Conservation (phyloP, 148 eudicot species). For the Chenopodium formosanum region DNA sequence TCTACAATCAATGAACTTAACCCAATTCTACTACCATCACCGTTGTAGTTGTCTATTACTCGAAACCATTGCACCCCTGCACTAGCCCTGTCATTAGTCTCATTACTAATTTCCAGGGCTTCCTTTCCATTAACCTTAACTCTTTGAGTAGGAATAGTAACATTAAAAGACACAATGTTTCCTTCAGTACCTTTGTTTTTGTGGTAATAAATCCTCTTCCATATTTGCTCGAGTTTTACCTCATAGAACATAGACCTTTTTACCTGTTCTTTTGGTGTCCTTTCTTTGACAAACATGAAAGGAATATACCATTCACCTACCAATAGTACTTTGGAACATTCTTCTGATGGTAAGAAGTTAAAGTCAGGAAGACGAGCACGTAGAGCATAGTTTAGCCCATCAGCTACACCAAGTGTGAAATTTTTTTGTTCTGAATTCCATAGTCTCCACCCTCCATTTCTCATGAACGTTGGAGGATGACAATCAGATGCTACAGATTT, state of each 20-base stretch:
- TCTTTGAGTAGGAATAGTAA: constrained; percentile 27
- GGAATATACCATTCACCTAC: constrained; percentile 65
- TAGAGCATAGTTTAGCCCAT: constrained; percentile 36
- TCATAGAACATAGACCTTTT: constrained; percentile 25
- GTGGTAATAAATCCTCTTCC: constrained; percentile 21
- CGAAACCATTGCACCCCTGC: constrained; percentile 34
- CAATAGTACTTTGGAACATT: constrained; percentile 24
- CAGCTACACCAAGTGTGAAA: constrained; percentile 41
- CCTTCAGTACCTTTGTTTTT: constrained; percentile 14
- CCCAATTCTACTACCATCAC: constrained; percentile 28
- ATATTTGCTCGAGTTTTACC: constrained; percentile 25
- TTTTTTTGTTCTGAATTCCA: constrained; percentile 28
- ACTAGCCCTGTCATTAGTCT: constrained; percentile 17
- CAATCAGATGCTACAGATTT: constrained; percentile 40
- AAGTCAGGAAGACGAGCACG: constrained; percentile 36
- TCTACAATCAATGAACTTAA: constrained; percentile 31
- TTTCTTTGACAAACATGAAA: constrained; percentile 45
- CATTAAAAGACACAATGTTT: constrained; percentile 22
- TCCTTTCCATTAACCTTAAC: constrained; percentile 30
- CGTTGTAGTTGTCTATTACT: constrained; percentile 6
- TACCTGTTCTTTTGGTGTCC: constrained; percentile 15
- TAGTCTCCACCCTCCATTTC: constrained; percentile 35
- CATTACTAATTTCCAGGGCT: constrained; percentile 25
- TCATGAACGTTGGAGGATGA: constrained; percentile 44
- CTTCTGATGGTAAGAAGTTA: constrained; percentile 24